Evolutionary conservation across 768 basidiomycete species (phyloP).

Genomic region (Suillus cothurnatus): DNA sequence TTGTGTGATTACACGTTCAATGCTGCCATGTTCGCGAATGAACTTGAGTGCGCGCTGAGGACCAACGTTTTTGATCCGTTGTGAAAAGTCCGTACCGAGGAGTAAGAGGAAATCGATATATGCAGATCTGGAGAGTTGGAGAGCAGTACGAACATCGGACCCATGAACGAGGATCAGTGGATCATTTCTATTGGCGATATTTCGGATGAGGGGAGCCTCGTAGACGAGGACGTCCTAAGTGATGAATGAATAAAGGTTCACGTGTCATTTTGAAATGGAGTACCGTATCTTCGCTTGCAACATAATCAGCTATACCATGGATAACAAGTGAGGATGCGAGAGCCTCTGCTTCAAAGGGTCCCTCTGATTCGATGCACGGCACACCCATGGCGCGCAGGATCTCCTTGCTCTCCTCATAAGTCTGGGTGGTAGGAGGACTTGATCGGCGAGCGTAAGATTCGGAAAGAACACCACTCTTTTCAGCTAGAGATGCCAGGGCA

Average conservation of each 20-base stretch:
- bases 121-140: slow-evolving; percentile 55
- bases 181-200: slow-evolving; percentile 59
- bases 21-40: slow-evolving; percentile 69
- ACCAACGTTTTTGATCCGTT: slow-evolving; percentile 81
- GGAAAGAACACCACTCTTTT: slow-evolving; percentile 58
- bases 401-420: slow-evolving; percentile 70
- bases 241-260: slow-evolving; percentile 13
- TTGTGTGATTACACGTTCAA: slow-evolving; percentile 65
- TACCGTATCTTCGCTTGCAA: slow-evolving; percentile 90
- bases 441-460: slow-evolving; percentile 67
- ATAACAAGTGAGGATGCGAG: slow-evolving; percentile 78
- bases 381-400: slow-evolving; percentile 83
- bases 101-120: slow-evolving; percentile 87
- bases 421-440: slow-evolving; percentile 60
- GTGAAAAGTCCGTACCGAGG: slow-evolving; percentile 89
- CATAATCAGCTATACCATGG: slow-evolving; percentile 79
- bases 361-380: slow-evolving; percentile 66
- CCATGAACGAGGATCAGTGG: slow-evolving; percentile 71
- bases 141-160: slow-evolving; percentile 54
- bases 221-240: slow-evolving; percentile 78
- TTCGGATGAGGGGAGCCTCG: slow-evolving; percentile 80
- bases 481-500: slow-evolving; percentile 37
- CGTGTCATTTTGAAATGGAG: slow-evolving; percentile 7
- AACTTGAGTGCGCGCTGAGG: slow-evolving; percentile 76
- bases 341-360: slow-evolving; percentile 84